Conservation (phyloP, 2,329 filamentous ascomycete species). For the Diaporthe destruens region DNA sequence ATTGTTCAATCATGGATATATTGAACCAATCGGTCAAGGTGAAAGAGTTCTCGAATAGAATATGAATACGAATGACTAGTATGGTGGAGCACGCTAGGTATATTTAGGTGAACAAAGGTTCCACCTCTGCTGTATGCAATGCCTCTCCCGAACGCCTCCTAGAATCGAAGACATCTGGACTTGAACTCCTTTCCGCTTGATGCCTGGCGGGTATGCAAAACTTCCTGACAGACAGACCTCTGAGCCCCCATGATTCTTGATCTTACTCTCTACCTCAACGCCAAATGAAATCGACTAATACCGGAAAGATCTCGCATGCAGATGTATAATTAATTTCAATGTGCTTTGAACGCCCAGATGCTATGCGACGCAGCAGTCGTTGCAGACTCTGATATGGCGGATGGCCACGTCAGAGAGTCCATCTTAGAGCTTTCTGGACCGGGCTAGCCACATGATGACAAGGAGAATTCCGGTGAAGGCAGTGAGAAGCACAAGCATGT, state of each 20-base stretch:
- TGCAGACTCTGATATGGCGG: no score
- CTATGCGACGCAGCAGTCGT: neutral
- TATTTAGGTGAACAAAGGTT: neutral
- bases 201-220: slow-evolving; percentile 28
- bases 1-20: no score
- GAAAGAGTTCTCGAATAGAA: neutral
- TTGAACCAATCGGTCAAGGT: no score
- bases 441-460: slow-evolving; percentile 33
- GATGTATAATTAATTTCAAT: neutral
- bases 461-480: slow-evolving; percentile 32
- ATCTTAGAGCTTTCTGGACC: slow-evolving; percentile 8
- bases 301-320: neutral
- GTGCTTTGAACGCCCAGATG: neutral
- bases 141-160: slow-evolving; percentile 16
- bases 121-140: neutral
- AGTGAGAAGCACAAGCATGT: slow-evolving; percentile 37
- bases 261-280: neutral
- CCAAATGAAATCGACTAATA: neutral
- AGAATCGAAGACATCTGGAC: neutral
- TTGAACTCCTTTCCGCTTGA: slow-evolving; percentile 25
- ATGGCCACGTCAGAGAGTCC: neutral
- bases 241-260: neutral
- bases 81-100: neutral
- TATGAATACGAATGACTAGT: slow-evolving; percentile 1
- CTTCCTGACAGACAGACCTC: neutral